Conservation (phyloP, 176 grass and related monocot species). For the Rhipidocladum racemiflorum region DNA sequence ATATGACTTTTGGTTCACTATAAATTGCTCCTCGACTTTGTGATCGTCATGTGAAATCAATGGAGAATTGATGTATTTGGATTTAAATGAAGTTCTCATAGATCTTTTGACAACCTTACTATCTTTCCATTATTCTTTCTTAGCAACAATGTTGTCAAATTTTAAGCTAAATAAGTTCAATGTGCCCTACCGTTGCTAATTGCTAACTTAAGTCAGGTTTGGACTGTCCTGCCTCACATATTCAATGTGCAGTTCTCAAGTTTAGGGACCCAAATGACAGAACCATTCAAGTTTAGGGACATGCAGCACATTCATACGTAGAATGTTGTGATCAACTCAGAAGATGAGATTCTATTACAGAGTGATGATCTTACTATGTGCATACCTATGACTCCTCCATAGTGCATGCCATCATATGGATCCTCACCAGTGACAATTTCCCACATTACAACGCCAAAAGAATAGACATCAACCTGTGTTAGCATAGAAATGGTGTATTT, state of each 20-base stretch:
- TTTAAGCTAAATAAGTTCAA: neutral
- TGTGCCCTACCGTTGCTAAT: neutral
- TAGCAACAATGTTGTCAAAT: neutral
- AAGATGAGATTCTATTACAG: neutral
- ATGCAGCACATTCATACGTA: neutral
- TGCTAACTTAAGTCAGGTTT: neutral
- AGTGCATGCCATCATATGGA: slow-evolving; percentile 82
- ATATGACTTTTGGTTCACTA: neutral
- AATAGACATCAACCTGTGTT: slow-evolving; percentile 83
- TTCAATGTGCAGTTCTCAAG: neutral
- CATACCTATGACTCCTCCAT: slow-evolving; percentile 92
- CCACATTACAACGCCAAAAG: slow-evolving; percentile 92
- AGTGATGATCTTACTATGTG: slow-evolving; percentile 1
- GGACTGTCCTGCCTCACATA: neutral
- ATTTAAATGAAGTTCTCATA: neutral
- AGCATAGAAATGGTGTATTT: slow-evolving; percentile 8
- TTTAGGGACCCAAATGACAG: neutral
- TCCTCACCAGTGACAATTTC: slow-evolving; percentile 91
- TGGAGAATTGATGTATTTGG: neutral
- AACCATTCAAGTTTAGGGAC: neutral
- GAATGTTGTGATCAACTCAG: neutral
- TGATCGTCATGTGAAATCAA: neutral
- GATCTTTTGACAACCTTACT: neutral
- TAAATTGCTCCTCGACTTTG: neutral
- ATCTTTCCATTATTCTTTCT: neutral